phyloP scores from a whole-genome alignment of 345 rosid species.

The Nasturtium officinale region DNA sequence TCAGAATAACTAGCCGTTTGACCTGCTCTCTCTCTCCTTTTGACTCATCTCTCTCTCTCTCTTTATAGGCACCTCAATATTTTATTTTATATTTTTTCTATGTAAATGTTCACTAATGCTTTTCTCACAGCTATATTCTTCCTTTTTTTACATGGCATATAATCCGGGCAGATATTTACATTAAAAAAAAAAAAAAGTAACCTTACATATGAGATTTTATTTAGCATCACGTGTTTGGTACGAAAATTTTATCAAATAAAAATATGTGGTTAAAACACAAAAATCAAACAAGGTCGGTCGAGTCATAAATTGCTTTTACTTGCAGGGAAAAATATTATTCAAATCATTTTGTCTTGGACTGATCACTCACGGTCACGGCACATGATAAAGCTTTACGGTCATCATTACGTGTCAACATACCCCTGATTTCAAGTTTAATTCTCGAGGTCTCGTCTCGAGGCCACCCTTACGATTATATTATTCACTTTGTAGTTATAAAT shows the following conservation, averaged over 20 bases:
- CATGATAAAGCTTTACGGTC: conserved; percentile 31
- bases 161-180: neutral
- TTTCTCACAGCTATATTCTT: neutral
- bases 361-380: no score
- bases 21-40: conserved; percentile 29
- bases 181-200: no score
- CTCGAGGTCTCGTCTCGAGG: conserved; percentile 39
- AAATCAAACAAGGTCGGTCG: neutral
- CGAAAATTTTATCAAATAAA: neutral
- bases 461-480: conserved; percentile 11
- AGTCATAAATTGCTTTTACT: conserved; percentile 23
- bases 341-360: neutral
- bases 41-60: conserved; percentile 14
- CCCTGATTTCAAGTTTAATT: conserved; percentile 13
- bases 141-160: neutral
- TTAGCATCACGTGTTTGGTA: conserved; percentile 26
- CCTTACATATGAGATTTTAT: neutral
- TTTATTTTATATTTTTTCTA: neutral
- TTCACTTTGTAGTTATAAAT: neutral
- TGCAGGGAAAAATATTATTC: conserved; percentile 22
- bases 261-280: neutral
- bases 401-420: conserved; percentile 41
- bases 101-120: neutral
- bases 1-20: conserved; percentile 23
- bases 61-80: no score